Percentiles rank a stretch among this genome's conserved stretches.
Evolutionary conservation across 1,284 basidiomycete genomes (phyloP).

Genomic region (Hemileia vastatrix): DNA sequence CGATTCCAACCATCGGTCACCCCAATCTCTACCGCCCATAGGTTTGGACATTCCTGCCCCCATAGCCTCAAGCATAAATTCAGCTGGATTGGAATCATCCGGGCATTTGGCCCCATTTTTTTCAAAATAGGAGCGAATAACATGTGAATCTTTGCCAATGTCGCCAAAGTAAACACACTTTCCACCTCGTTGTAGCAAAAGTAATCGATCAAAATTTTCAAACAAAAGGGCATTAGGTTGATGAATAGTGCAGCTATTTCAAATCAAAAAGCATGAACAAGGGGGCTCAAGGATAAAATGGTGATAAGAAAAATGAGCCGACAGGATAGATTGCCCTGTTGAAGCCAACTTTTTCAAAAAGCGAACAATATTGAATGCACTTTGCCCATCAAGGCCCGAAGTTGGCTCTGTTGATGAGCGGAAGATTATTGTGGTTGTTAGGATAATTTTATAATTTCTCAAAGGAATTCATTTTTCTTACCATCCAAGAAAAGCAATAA

Average conservation of each 20-base stretch:
- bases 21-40: conserved; percentile 44
- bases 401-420: conserved; percentile 47
- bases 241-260: conserved; percentile 46
- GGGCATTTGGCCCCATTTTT: conserved; percentile 51
- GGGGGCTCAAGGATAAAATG: conserved; percentile 45
- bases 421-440: too few relatives aligned
- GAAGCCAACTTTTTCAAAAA: conserved; percentile 71
- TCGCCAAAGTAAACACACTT: conserved; percentile 56
- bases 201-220: conserved; percentile 54
- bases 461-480: background rate
- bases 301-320: conserved; percentile 44
- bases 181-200: conserved; percentile 50
- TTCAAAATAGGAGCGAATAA: conserved; percentile 52
- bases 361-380: conserved; percentile 71
- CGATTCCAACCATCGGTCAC: conserved; percentile 44
- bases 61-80: conserved; percentile 45
- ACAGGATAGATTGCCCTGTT: conserved; percentile 68
- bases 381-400: conserved; percentile 76
- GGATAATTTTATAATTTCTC: background rate
- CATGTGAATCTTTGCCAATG: conserved; percentile 50
- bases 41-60: conserved; percentile 41
- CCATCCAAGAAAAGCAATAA: background rate
- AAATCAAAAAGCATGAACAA: conserved; percentile 48
- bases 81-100: conserved; percentile 50
- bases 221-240: conserved; percentile 58